Evolutionary conservation across 768 basidiomycete genomes (phyloP).

Genomic region (Pisolithus microcarpus): DNA sequence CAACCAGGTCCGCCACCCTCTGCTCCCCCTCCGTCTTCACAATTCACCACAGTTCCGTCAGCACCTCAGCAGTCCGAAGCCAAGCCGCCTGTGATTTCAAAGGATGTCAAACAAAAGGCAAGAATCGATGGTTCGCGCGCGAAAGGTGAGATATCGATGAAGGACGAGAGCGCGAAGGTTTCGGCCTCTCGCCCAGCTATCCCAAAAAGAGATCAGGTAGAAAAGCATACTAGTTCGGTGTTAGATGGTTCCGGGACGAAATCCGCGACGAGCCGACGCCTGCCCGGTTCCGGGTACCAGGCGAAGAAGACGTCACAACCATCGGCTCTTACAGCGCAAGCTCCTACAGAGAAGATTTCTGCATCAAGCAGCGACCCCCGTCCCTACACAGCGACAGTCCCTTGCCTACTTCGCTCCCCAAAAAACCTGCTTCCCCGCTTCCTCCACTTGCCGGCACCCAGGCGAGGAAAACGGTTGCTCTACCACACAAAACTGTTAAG

Average conservation of each 20-base stretch:
- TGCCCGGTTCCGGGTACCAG: slow-evolving; percentile 46
- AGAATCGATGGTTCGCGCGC: slow-evolving; percentile 17
- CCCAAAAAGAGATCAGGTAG: slow-evolving; percentile 22
- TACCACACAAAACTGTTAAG: slow-evolving; percentile 15
- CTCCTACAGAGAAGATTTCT: slow-evolving; percentile 15
- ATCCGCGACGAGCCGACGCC: slow-evolving; percentile 23
- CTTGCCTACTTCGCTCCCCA: slow-evolving; percentile 26
- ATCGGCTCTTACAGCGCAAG: slow-evolving; percentile 10
- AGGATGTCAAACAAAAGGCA: slow-evolving; percentile 38
- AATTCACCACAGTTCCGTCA: slow-evolving; percentile 3
- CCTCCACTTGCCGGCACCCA: slow-evolving; percentile 18
- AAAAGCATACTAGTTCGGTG: slow-evolving; percentile 13
- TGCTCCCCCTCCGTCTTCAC: slow-evolving; percentile 10
- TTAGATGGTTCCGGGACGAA: slow-evolving; percentile 11
- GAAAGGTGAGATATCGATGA: slow-evolving; percentile 35
- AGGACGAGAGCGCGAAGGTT: slow-evolving; percentile 28
- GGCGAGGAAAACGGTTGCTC: slow-evolving; percentile 24
- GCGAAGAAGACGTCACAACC: slow-evolving; percentile 28
- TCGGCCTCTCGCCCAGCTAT: slow-evolving; percentile 26
- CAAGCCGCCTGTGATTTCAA: slow-evolving; percentile 41
- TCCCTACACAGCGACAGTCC: slow-evolving; percentile 18
- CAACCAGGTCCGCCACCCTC: slow-evolving; percentile 9
- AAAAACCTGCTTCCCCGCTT: slow-evolving; percentile 27
- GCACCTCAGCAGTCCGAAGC: slow-evolving; percentile 23
- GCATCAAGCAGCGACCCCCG: slow-evolving; percentile 22